These are phyloP conservation scores for Meripilus lineatus DNA, from an alignment of 1,284 basidiomycete genomes.

Conservation along the genomic window DNA sequence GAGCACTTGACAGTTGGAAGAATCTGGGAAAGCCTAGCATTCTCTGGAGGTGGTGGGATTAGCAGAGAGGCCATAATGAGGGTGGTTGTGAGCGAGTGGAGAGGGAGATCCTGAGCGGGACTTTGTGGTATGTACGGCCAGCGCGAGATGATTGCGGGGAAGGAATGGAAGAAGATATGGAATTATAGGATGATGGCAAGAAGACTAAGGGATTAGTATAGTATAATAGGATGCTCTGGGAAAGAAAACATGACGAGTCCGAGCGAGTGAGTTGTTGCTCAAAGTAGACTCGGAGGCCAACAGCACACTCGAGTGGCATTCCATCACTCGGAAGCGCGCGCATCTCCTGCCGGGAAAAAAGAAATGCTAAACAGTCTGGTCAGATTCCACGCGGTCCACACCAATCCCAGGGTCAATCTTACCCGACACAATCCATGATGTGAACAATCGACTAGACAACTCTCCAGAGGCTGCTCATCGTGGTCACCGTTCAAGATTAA, in stretches of 20 bases:
- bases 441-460: too few relatives aligned
- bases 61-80: slow-evolving; percentile 40
- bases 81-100: slow-evolving; percentile 10
- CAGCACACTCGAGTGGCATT: too few relatives aligned
- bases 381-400: too few relatives aligned
- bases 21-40: slow-evolving; percentile 61
- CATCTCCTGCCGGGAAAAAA: too few relatives aligned
- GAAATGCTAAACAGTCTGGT: too few relatives aligned
- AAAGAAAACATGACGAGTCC: slow-evolving; percentile 9
- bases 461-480: too few relatives aligned
- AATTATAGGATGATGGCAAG: neutral
- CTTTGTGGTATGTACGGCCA: slow-evolving; percentile 15
- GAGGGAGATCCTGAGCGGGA: slow-evolving; percentile 6
- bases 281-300: too few relatives aligned
- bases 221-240: neutral
- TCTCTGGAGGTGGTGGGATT: slow-evolving; percentile 24
- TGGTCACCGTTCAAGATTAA: too few relatives aligned
- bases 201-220: slow-evolving; percentile 3
- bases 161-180: neutral
- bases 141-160: slow-evolving; percentile 10
- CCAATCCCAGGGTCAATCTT: too few relatives aligned
- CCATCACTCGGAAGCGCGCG: too few relatives aligned
- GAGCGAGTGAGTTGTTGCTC: neutral
- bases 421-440: too few relatives aligned
- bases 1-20: slow-evolving; percentile 83